Evolutionary conservation across 2,329 filamentous ascomycete genomes (phyloP), one percentile per base, ranked within the genome.

Genomic region (Ascomycota sp.): DNA sequence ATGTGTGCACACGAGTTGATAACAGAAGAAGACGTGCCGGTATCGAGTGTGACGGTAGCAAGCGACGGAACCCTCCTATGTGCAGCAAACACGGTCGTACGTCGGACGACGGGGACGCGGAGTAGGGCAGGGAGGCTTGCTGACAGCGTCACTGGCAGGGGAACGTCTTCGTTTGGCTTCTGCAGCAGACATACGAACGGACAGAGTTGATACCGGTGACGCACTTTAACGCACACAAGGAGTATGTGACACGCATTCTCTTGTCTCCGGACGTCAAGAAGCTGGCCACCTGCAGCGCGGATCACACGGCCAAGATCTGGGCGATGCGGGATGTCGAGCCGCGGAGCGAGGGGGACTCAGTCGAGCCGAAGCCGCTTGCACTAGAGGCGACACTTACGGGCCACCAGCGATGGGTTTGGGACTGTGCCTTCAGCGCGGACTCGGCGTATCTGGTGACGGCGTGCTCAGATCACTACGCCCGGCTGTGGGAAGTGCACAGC

Each of bases 351-450:
- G 29, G 25, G 30, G 37, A 37, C 13, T 44, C 50, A 12, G 15
- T 17, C 15, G 53, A 57, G 22, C 52, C 61, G 7, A 68, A 63
- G 50, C 75, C 62, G 25, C 89, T 80, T 41, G 77, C 75, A 8
- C 67, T 92, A 13, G 80, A 93, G 52, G 83, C 82, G 3, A 91
- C 82, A 2, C 67, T 94, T 1, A 78, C 78, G 15, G 81, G 79
- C 32, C 85, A 94, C 53, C 85, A 94, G 55, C 74, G 85, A 31
- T 94, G 85, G 85, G 85, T 94, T 1, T 94, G 85, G 85, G 85
- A 94, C 51, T 94, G 85, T 45, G 85, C 85, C 1, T 94, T 94
- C 54, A 86, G 78, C 36, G 85, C 85, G 19, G 85, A 94, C 49
- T 85, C 76, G 22, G 85, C 85, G 1, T 94, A 94, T 45, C 61